Base-by-base conservation (phyloP, 345 rosid species). In the Melaleuca alternifolia region DNA sequence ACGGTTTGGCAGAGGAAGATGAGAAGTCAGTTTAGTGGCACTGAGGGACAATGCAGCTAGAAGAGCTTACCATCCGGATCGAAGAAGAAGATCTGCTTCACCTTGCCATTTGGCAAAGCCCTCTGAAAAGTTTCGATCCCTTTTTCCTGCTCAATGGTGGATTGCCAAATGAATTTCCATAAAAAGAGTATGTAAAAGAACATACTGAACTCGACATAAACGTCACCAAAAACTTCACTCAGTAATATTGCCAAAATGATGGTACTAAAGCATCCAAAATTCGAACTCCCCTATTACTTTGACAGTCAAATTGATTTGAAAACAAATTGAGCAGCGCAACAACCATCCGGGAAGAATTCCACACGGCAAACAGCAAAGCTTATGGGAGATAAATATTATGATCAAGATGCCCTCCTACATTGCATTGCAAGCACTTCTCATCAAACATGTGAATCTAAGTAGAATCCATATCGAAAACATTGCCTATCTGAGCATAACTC, bases 81-180 rank as follows among this genome's bases (percentile, higher is more conserved):
- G 83, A 95, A 96, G 96, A 97, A 97, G 97, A 97, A 95, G 85
- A 93, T 93, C 88, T 96, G 99, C 88, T 92, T 94, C 85, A 96
- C 91, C 88, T 92, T 93, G 84, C 93, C 95, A 88, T 93, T 90
- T 5, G 98, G 96, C 18, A 93, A 91, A 44, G 96, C 86, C 90
- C 84, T 93, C 89, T 93, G 95, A 82, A 93, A 95, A 71, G 96
- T 95, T 86, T 95, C 90, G 24, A 95, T 94, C 84, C 98, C 96
- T 85, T 90, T 96, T 28, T 93, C 99, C 99, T 96, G 93, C 84
- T 90, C n/a, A 85, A 23, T 51, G 53, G 76, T 83, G 53, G 24
- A 8, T 76, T 33, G 18, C 8, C 57, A 79, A 51, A 24, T 79
- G 52, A 48, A 57, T 65, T 3, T 9, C 21, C 0, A 77, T 18